Evolutionary conservation across 2,329 filamentous ascomycete genomes (phyloP).

Genomic region (Ophiostoma ips): DNA sequence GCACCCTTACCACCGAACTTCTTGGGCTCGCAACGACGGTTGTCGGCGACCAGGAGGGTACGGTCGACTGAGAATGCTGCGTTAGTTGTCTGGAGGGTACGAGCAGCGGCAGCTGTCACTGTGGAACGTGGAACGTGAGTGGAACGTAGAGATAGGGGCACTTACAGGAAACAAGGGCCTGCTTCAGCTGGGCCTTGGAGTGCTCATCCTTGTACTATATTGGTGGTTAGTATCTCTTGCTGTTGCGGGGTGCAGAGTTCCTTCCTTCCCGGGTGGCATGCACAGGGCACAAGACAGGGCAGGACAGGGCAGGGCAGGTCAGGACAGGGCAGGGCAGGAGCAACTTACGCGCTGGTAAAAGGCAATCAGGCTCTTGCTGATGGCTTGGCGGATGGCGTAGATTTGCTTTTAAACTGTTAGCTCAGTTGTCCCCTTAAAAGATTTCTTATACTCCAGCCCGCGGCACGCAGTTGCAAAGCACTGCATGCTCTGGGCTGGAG

Average conservation of each 20-base stretch:
- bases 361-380: slow-evolving; percentile 69
- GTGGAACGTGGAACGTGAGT: too few relatives aligned
- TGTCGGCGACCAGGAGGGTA: slow-evolving; percentile 87
- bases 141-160: slow-evolving; percentile 1
- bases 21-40: slow-evolving; percentile 98
- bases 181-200: slow-evolving; percentile 99
- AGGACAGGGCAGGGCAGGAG: too few relatives aligned
- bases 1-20: slow-evolving; percentile 91
- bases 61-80: slow-evolving; percentile 20
- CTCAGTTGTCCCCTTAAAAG: slow-evolving; percentile 2
- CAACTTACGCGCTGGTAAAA: slow-evolving; percentile 33
- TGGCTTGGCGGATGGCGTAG: slow-evolving; percentile 94
- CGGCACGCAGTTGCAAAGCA: not conserved
- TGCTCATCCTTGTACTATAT: slow-evolving; percentile 99
- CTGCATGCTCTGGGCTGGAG: not conserved
- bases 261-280: too few relatives aligned
- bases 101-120: too few relatives aligned
- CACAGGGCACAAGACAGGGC: not conserved
- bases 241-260: too few relatives aligned
- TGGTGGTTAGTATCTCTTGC: slow-evolving; percentile 2
- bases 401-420: slow-evolving; percentile 14
- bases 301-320: too few relatives aligned
- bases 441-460: not conserved
- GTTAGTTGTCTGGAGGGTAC: too few relatives aligned
- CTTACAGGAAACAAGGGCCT: slow-evolving; percentile 68